Base-by-base conservation (phyloP, 1,284 basidiomycete genomes). In the Filobasidium uniguttulatum region DNA sequence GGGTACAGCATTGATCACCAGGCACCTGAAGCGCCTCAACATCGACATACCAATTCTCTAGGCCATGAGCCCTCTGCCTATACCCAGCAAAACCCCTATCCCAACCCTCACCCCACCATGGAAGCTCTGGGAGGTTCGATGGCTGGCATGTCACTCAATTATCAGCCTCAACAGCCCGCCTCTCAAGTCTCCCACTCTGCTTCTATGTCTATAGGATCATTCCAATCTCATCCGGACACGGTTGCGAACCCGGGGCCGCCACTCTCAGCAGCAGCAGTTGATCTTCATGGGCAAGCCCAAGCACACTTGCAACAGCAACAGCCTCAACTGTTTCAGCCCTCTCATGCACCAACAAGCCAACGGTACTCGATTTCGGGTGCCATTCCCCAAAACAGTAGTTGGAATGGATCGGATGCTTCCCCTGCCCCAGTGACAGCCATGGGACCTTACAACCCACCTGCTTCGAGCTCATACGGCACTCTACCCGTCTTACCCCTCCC, bases 341-440 rank as follows among this genome's bases (percentile, higher is more conserved):
- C 50, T 5, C 40, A 44, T 15, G 15, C 15, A 14, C 20, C 37
- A 3, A 40, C 44, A 5, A 33, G 22, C 14, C 45, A 52, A 14
- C 22, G 50, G n/a, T 46, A 52, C 37, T 52, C 50, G 1, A 31
- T 52, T 23, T 43, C 45, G 2, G 50, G 50, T 4, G 50, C 45
- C 7, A 52, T 52, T 29, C 46, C 50, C 5, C 50, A 52, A 26
- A 46, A 45, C 34, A 36, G 45, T 3, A 36, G 26, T 17, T 53
- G 51, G 48, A 44, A 54, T 29, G 46, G 46, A 12, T 23, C 35
- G 19, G 48, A 28, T 17, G 48, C 37, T 9, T 19, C 33, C n/a
- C 12, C 19, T 10, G 44, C 17, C 9, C 22, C 34, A 12, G 9
- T 23, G 12, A 17, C 19, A 22, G 8, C 33, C 17, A 14, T 12